phyloP scores from a whole-genome alignment of 164 flowering plant species.

The Akebia trifoliata region DNA sequence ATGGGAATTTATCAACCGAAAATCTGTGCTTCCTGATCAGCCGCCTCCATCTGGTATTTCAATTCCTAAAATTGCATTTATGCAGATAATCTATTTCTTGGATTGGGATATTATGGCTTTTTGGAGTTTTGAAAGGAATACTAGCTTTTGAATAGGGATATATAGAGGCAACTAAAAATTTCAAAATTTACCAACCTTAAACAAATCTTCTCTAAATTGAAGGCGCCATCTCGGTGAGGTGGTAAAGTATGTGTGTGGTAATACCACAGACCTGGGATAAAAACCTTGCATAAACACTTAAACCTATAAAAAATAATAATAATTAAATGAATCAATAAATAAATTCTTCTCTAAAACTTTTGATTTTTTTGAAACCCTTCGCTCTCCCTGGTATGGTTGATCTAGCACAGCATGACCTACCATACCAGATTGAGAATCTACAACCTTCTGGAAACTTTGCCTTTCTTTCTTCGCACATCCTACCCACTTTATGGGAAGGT shows the following conservation, averaged over 20 bases:
- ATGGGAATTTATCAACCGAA: constrained; percentile 48
- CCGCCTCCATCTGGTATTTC: constrained; percentile 62
- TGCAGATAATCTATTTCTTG: background rate
- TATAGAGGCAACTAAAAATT: background rate
- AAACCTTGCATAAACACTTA: no score
- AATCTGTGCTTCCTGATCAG: constrained; percentile 60
- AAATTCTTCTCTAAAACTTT: no score
- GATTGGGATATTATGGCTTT: background rate
- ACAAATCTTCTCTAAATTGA: no score
- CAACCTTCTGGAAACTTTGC: background rate
- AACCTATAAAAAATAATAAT: no score
- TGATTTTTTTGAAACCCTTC: no score
- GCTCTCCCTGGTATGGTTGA: background rate
- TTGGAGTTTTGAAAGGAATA: background rate
- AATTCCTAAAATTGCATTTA: background rate
- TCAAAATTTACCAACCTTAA: no score
- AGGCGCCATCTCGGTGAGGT: no score
- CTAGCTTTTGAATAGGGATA: background rate
- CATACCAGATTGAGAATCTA: background rate
- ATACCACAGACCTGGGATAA: no score
- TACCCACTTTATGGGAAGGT: background rate
- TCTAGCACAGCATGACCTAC: background rate
- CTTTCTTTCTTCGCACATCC: background rate
- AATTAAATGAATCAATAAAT: no score
- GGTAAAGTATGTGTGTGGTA: no score